Evolutionary conservation across 192 early-diverging fungal species (phyloP), one percentile per base, ranked within the genome.

Genomic region (Coemansia sp.): DNA sequence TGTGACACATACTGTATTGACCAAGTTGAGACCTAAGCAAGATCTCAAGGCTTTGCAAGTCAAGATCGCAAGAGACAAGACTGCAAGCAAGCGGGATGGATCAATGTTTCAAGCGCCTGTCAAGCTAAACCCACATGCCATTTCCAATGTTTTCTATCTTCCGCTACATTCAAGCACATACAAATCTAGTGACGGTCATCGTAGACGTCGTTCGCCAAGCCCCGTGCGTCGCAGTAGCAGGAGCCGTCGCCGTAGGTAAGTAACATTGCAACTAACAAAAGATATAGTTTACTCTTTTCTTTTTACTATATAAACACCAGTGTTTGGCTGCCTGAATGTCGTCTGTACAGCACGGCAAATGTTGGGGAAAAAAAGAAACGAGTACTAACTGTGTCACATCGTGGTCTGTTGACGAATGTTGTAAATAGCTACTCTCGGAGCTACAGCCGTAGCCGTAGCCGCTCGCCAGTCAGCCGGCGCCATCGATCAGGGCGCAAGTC

Each of bases 231-330:
- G 75, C 41, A 29, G 65, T 29, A 44, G 72, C 42, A 22, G 59
- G 36, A 39, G 59, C 39, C 71, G 68, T 27, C 77, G 69, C 64
- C 68, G 68, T 56, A 79, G 77, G 77, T 79, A 79, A 74, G 77
- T 65, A 38, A 8, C 29, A 59, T 24, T 32, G 34, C 29, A 39
- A 34, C 27, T 19, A 6, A 9, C 0, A 17, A 8, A n/a, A 34
- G 19, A 22, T 5, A 34, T 12, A 40, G 10, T 20, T 61, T 61
- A 39, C 59, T 20, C 29, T 39, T 61, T 34, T 61, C n/a, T 20
- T 48, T 48, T 22, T 4, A 8, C 19, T 61, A 61, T 36, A 61
- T 61, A 61, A 61, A 61, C 59, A 61, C 59, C 36, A 5, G 55
- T 1, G 27, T 34, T 13, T 29, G 31, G 31, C 55, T 17, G 31